phyloP scores from a whole-genome alignment of 2,329 filamentous ascomycete genomes.

The Aureobasidium subglaciale region DNA sequence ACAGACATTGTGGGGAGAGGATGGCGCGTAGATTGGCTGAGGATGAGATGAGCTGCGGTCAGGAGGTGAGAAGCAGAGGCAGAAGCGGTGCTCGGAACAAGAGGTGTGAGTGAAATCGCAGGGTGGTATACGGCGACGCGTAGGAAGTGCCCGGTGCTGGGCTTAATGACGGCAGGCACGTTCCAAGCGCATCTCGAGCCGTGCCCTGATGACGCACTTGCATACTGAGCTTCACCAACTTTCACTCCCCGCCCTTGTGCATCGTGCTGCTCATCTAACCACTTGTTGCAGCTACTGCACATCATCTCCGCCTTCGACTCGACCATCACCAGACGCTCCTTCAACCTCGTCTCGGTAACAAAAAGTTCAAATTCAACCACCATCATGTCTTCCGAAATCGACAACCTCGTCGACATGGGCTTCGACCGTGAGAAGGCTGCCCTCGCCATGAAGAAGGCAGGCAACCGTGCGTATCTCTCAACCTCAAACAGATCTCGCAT shows the following conservation, averaged over 20 bases:
- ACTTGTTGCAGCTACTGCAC: background rate
- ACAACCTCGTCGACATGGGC: constrained; percentile 59
- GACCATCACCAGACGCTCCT: background rate
- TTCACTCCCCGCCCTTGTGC: background rate
- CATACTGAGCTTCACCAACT: background rate
- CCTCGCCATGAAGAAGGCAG: constrained; percentile 75
- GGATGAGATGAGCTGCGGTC: background rate
- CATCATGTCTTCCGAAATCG: constrained; percentile 46
- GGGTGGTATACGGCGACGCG: background rate
- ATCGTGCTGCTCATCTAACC: background rate
- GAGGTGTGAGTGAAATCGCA: background rate
- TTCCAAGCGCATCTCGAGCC: background rate
- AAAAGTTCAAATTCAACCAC: background rate
- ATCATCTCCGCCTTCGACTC: background rate
- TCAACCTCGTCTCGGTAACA: background rate
- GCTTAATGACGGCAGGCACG: constrained; percentile 5
- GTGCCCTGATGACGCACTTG: background rate
- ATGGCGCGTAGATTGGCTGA: background rate
- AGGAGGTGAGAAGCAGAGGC: background rate
- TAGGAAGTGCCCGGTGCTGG: background rate
- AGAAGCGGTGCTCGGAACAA: background rate
- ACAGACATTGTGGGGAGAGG: constrained; percentile 69
- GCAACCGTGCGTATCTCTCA: constrained; percentile 57
- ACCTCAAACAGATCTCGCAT: background rate
- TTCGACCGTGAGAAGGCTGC: constrained; percentile 79